Evolutionary conservation across 441 rosid species (phyloP).

Genomic region (Croton laevigatus): DNA sequence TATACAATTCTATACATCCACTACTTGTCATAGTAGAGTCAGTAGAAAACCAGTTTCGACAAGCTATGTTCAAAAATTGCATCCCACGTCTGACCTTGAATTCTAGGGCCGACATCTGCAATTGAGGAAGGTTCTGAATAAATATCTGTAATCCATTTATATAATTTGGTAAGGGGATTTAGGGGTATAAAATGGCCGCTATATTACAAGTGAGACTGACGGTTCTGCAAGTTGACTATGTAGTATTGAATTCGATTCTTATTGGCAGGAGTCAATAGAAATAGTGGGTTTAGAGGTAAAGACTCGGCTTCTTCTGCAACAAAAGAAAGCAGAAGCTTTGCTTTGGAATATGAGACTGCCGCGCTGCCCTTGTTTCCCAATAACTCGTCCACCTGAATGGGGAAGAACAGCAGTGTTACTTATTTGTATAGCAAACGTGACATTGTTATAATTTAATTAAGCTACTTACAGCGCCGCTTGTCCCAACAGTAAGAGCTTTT

Average conservation of each 20-base stretch:
- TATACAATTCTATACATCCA: slow-evolving; percentile 6
- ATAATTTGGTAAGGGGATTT: slow-evolving; percentile 21
- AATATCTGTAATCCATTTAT: slow-evolving; percentile 26
- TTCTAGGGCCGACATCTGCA: slow-evolving; percentile 15
- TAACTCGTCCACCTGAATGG: slow-evolving; percentile 58
- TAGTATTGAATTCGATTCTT: slow-evolving; percentile 55
- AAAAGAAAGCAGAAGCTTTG: slow-evolving; percentile 66
- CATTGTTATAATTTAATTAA: neutral
- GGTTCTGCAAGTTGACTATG: slow-evolving; percentile 56
- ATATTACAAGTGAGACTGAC: slow-evolving; percentile 43
- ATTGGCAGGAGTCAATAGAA: slow-evolving; percentile 44
- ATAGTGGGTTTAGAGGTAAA: slow-evolving; percentile 59
- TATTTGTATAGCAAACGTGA: slow-evolving; percentile 2
- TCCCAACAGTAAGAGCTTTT: slow-evolving; percentile 54
- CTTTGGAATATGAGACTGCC: slow-evolving; percentile 58
- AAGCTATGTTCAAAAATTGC: slow-evolving; percentile 24
- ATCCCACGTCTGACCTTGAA: slow-evolving; percentile 14
- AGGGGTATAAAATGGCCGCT: slow-evolving; percentile 17
- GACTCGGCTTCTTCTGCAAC: slow-evolving; percentile 61
- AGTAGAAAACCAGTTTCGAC: slow-evolving; percentile 7
- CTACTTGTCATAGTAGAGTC: slow-evolving; percentile 1
- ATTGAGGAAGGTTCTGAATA: neutral
- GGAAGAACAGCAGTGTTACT: slow-evolving; percentile 7
- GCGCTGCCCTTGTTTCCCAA: slow-evolving; percentile 55
- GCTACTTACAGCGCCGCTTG: slow-evolving; percentile 61